Conservation (phyloP, 1,284 basidiomycete species). For the Takashimella koratensis region DNA sequence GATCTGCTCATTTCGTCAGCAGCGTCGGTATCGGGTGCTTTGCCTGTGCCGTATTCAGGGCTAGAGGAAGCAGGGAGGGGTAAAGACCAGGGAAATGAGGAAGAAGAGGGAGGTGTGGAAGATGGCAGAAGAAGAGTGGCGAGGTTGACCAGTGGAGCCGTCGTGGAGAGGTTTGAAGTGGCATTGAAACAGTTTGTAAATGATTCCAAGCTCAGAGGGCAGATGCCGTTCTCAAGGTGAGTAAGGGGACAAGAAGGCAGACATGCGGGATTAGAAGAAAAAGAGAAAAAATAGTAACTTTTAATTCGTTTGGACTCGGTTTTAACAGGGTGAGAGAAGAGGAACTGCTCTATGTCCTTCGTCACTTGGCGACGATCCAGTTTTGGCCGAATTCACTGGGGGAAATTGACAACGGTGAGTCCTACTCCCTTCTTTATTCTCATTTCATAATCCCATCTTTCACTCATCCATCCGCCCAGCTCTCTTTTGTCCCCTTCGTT, state of each 20-base stretch:
- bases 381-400: conserved; percentile 55
- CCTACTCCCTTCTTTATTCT: neutral
- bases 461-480: neutral
- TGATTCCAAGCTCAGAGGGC: conserved; percentile 75
- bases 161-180: conserved; percentile 68
- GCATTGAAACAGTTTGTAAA: conserved; percentile 70
- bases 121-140: conserved; percentile 52
- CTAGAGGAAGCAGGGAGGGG: neutral
- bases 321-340: conserved; percentile 75
- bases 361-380: conserved; percentile 64
- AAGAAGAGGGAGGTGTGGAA: neutral
- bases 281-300: no score
- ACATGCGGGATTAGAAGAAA: no score
- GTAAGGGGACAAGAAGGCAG: no score
- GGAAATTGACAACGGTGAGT: conserved; percentile 3
- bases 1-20: conserved; percentile 65
- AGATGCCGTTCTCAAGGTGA: conserved; percentile 77
- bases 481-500: neutral
- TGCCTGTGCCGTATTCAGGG: neutral
- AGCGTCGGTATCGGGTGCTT: neutral
- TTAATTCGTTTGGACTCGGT: no score
- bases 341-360: conserved; percentile 78
- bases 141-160: conserved; percentile 62
- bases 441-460: no score
- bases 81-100: neutral